Evolutionary conservation across 2,329 filamentous ascomycete genomes (phyloP).

Genomic region (Paecilomyces formosus): DNA sequence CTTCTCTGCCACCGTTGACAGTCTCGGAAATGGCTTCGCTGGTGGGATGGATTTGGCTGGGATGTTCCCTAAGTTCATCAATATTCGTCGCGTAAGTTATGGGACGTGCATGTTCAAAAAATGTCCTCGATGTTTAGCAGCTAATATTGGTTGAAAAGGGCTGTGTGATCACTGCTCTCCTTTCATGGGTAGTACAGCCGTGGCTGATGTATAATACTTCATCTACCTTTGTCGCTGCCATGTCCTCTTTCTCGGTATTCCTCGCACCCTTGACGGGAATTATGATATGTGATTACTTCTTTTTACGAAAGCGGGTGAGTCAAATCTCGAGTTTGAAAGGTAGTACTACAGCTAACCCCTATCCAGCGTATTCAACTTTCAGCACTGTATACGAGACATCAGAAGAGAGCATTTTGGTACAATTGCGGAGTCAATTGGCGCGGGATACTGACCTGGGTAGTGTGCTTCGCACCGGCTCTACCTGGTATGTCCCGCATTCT

Average conservation of each 20-base stretch:
- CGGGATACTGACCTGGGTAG: background rate
- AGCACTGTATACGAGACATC: background rate
- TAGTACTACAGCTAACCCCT: background rate
- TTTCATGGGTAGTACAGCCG: conserved; percentile 14
- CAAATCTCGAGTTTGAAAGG: background rate
- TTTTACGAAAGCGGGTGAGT: background rate
- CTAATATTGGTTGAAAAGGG: conserved; percentile 16
- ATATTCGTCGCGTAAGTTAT: conserved; percentile 47
- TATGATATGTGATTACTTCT: conserved; percentile 40
- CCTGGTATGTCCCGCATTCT: background rate
- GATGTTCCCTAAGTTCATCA: conserved; percentile 47
- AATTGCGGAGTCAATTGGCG: background rate
- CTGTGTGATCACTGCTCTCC: conserved; percentile 31
- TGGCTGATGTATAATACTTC: conserved; percentile 18
- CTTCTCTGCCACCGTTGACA: background rate
- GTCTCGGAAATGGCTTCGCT: background rate
- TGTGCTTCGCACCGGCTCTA: background rate
- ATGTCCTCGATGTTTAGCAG: background rate
- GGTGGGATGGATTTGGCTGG: conserved; percentile 49
- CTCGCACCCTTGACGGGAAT: conserved; percentile 41
- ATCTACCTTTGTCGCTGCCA: conserved; percentile 13
- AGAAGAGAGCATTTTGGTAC: background rate
- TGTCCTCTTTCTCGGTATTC: conserved; percentile 34
- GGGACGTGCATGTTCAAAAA: background rate
- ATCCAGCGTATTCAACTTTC: background rate